phyloP scores from a whole-genome alignment of 441 rosid species.

The Hypseocharis bilobata region DNA sequence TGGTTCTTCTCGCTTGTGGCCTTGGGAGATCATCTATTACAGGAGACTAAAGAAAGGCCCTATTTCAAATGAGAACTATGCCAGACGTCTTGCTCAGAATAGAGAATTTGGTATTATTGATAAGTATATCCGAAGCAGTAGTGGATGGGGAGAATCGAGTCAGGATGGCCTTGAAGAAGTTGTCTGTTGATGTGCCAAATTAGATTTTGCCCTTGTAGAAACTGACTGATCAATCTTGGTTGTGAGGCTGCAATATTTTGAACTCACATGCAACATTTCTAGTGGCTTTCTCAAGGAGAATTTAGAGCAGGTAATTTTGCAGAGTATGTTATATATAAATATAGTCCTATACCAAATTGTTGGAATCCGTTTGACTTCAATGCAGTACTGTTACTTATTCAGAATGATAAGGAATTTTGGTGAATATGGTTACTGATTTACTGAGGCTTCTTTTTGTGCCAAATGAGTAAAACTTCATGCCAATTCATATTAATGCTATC shows the following conservation, averaged over 20 bases:
- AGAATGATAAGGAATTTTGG: slow-evolving; percentile 5
- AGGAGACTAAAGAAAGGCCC: slow-evolving; percentile 47
- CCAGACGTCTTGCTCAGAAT: slow-evolving; percentile 38
- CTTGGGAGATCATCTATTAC: slow-evolving; percentile 39
- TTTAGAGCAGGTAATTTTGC: slow-evolving; percentile 27
- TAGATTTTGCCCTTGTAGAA: slow-evolving; percentile 1
- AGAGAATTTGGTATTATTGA: slow-evolving; percentile 37
- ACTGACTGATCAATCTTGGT: slow-evolving; percentile 4
- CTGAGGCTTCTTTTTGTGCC: background rate
- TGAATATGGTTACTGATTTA: background rate
- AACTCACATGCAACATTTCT: slow-evolving; percentile 13
- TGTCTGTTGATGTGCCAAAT: slow-evolving; percentile 10
- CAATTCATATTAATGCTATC: background rate
- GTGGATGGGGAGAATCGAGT: slow-evolving; percentile 37
- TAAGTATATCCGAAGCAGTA: slow-evolving; percentile 41
- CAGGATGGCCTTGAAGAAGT: slow-evolving; percentile 16
- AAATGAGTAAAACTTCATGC: background rate
- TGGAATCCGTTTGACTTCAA: slow-evolving; percentile 2
- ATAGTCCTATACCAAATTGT: slow-evolving; percentile 5
- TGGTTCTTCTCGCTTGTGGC: slow-evolving; percentile 49
- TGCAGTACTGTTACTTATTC: slow-evolving; percentile 11
- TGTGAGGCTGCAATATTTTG: slow-evolving; percentile 15
- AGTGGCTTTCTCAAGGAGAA: slow-evolving; percentile 17
- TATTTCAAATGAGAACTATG: slow-evolving; percentile 37
- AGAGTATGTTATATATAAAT: slow-evolving; percentile 10